Evolutionary conservation across 148 eudicot genomes (phyloP), one percentile per base, ranked within the genome.

Genomic region (Drosera capensis): DNA sequence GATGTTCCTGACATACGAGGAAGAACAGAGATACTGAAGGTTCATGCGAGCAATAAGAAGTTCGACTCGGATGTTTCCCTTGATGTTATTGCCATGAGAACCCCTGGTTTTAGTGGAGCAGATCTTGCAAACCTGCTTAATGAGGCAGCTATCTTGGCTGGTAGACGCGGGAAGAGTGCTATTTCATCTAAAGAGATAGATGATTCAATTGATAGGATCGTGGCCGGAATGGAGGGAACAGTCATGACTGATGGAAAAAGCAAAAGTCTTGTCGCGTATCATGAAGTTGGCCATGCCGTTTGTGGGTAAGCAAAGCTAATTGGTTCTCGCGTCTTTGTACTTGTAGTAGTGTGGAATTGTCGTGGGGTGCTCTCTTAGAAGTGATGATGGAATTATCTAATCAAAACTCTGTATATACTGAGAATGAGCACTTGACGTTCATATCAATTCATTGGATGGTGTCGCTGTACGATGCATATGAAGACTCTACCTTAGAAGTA

Each of bases 151-250:
- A 92, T 92, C 46, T 63, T 92, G 69, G 94, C 99, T 48, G 95
- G 95, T 51, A 74, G 99, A 12, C 95, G 99, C 48, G 95, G 79
- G 25, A 85, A 73, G 73, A 70, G 88, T n/a, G 99, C 63, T 40
- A 85, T 92, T 45, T 63, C 94, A 39, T 74, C 95, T 7, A 85
- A 85, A 64, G 99, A 92, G 59, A 77, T 85, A 15, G 95, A 85
- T 62, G 99, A 92, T 68, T 85, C 99, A 20, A 85, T 92, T 62
- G 99, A 92, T 54, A 73, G 99, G 68, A 92, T 92, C 45, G 94
- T 92, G 36, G 99, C 99, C 58, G 99, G 99, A 60, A 85, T 85
- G 95, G 99, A 92, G 52, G 95, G 95, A 57, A 85, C 99, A 0
- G 83, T 92, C 20, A 85, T 92, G 95, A 85, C 94, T 8, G 99